phyloP scores from a whole-genome alignment of 345 rosid species.

The Gossypium anomalum region DNA sequence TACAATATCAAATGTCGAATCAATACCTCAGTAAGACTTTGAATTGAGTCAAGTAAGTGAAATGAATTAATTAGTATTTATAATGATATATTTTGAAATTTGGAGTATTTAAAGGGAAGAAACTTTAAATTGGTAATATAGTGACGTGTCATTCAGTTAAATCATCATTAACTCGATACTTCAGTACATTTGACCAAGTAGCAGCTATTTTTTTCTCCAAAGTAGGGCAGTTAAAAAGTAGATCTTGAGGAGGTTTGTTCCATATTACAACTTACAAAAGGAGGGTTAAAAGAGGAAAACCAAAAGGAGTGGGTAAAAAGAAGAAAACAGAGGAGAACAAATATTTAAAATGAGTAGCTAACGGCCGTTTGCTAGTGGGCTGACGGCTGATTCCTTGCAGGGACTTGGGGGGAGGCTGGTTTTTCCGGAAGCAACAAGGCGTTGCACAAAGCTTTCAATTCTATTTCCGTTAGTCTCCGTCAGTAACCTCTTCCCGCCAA shows the following conservation, averaged over 20 bases:
- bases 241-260: not conserved
- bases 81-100: too few relatives aligned
- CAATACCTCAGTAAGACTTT: too few relatives aligned
- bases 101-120: not conserved
- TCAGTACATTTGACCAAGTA: not conserved
- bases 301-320: not conserved
- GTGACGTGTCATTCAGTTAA: not conserved
- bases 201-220: not conserved
- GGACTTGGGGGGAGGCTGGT: not conserved
- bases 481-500: slow-evolving; percentile 2
- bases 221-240: not conserved
- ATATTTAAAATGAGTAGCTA: slow-evolving; percentile 15
- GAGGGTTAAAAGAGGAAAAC: not conserved
- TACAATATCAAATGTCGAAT: too few relatives aligned
- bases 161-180: not conserved
- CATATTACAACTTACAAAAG: not conserved
- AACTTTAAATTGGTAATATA: too few relatives aligned
- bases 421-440: not conserved
- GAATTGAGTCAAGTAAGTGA: too few relatives aligned
- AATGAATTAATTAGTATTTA: too few relatives aligned
- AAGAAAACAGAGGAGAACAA: not conserved
- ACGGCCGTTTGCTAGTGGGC: slow-evolving; percentile 66
- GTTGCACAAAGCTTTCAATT: not conserved
- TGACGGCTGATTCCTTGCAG: slow-evolving; percentile 29
- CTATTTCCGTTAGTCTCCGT: slow-evolving; percentile 1